Conservation (phyloP, 441 rosid species). For the California macrophylla region DNA sequence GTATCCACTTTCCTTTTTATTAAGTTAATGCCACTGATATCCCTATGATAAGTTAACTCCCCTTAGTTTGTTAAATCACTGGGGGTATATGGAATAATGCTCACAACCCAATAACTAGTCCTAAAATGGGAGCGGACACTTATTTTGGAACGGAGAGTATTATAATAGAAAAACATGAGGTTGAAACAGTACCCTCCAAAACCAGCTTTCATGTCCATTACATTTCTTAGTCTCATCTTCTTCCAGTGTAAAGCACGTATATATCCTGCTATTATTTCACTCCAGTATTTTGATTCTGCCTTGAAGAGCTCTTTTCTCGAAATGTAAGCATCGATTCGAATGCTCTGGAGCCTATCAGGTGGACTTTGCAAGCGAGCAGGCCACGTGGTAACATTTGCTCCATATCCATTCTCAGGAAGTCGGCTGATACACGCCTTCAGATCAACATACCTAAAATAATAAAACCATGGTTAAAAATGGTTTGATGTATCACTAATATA, state of each 20-base stretch:
- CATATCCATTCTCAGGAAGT: conserved; percentile 77
- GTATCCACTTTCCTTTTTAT: too few relatives aligned
- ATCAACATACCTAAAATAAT: conserved; percentile 58
- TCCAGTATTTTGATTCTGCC: conserved; percentile 90
- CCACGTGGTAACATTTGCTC: conserved; percentile 63
- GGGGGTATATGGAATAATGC: too few relatives aligned
- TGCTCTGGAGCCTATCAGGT: conserved; percentile 84
- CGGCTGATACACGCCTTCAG: conserved; percentile 77
- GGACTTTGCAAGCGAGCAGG: conserved; percentile 78
- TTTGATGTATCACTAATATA: background rate
- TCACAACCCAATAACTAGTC: too few relatives aligned
- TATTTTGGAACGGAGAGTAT: background rate
- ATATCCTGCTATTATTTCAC: conserved; percentile 58
- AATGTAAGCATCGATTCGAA: conserved; percentile 70
- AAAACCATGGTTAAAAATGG: background rate
- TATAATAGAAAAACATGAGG: conserved; percentile 7
- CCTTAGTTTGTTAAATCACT: too few relatives aligned
- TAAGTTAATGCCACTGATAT: too few relatives aligned
- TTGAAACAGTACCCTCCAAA: conserved; percentile 68
- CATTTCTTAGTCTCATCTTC: conserved; percentile 70
- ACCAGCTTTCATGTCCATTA: conserved; percentile 93
- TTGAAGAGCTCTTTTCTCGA: conserved; percentile 82
- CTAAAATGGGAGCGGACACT: too few relatives aligned
- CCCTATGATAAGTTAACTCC: too few relatives aligned
- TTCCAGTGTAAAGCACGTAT: conserved; percentile 71